phyloP scores from a whole-genome alignment of 306 rosid genomes.

The Cucumis cinereus region DNA sequence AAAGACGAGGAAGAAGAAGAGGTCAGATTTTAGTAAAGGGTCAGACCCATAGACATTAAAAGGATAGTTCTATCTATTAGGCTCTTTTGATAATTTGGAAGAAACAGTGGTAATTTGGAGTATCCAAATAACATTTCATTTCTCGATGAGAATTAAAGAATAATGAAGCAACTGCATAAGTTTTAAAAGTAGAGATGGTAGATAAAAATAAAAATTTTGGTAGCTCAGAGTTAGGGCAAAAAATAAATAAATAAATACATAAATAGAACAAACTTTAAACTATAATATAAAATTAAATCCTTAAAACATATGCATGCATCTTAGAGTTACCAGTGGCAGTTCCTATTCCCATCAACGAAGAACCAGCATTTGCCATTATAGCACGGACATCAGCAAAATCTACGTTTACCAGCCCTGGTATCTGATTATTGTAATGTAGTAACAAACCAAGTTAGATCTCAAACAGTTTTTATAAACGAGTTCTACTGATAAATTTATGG shows the following conservation, averaged over 20 bases:
- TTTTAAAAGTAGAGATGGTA: neutral
- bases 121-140: neutral
- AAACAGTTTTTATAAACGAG: neutral
- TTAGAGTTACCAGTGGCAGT: constrained; percentile 64
- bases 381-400: constrained; percentile 96
- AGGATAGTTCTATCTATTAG: neutral
- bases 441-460: constrained; percentile 4
- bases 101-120: neutral
- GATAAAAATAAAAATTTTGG: neutral
- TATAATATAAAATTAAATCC: neutral
- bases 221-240: neutral
- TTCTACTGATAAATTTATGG: neutral
- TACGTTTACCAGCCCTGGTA: constrained; percentile 87
- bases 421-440: constrained; percentile 24
- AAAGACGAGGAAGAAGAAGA: neutral
- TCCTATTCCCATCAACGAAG: constrained; percentile 92
- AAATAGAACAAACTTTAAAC: neutral
- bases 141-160: neutral
- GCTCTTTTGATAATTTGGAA: neutral
- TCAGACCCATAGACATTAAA: neutral
- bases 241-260: neutral
- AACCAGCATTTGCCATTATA: constrained; percentile 93
- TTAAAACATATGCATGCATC: neutral
- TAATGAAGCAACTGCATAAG: neutral
- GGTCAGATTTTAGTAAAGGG: neutral